phyloP scores from a whole-genome alignment of 257 asterid genomes.

The Fraxinus anomala region DNA sequence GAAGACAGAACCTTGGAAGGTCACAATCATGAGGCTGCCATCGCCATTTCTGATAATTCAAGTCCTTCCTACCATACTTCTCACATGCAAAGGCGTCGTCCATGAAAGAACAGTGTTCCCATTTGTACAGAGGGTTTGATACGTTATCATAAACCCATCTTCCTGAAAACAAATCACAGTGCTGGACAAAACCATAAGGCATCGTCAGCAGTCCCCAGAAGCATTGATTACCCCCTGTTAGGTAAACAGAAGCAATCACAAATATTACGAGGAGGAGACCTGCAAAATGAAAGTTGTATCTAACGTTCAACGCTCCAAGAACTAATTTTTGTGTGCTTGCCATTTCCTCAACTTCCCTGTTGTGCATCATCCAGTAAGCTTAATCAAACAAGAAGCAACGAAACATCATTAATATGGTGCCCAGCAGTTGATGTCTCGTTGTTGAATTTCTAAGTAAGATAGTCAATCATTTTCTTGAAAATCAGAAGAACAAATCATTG shows the following conservation, averaged over 20 bases:
- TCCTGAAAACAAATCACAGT: conserved; percentile 38
- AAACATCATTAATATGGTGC: background rate
- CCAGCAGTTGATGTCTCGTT: background rate
- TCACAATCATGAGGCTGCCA: conserved; percentile 35
- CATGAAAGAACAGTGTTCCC: conserved; percentile 39
- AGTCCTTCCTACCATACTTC: conserved; percentile 36
- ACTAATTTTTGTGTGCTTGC: conserved; percentile 5
- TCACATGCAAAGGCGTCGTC: conserved; percentile 45
- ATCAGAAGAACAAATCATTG: background rate
- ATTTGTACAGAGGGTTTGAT: conserved; percentile 37
- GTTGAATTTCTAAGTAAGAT: background rate
- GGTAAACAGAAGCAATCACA: conserved; percentile 11
- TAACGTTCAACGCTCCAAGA: conserved; percentile 2
- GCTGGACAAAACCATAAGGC: background rate
- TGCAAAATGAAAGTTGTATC: conserved; percentile 11
- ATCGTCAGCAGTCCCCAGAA: background rate
- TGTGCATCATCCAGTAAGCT: background rate
- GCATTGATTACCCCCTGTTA: background rate
- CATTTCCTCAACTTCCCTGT: background rate
- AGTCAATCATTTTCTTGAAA: conserved; percentile 4
- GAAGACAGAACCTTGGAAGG: conserved; percentile 40
- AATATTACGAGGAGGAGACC: conserved; percentile 12
- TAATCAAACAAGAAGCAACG: background rate
- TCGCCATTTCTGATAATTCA: conserved; percentile 45
- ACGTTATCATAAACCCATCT: conserved; percentile 40